Conservation (phyloP, 1,284 basidiomycete genomes). For the Stereum hirsutum region DNA sequence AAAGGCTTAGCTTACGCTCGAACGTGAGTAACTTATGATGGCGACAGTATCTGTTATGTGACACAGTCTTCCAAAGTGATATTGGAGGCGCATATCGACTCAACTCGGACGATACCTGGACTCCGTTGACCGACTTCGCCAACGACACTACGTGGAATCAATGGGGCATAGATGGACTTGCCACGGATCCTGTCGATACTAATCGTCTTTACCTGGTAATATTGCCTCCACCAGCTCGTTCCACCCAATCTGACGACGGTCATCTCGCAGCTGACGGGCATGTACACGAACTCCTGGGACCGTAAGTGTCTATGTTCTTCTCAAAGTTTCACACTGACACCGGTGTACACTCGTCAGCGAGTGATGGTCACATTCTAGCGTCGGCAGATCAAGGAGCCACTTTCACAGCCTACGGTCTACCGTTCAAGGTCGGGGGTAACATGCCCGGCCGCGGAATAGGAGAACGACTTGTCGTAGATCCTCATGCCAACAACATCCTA, state of each 20-base stretch:
- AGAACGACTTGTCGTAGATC: slow-evolving; percentile 52
- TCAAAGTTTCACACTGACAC: too few species aligned
- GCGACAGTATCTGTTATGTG: too few species aligned
- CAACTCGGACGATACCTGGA: slow-evolving; percentile 53
- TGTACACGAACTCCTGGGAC: slow-evolving; percentile 62
- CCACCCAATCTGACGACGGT: not conserved
- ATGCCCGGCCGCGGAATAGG: slow-evolving; percentile 57
- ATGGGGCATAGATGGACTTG: slow-evolving; percentile 58
- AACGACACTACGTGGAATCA: slow-evolving; percentile 49
- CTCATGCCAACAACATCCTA: slow-evolving; percentile 48
- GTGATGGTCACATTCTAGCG: slow-evolving; percentile 55
- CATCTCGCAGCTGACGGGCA: slow-evolving; percentile 45
- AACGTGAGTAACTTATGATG: too few species aligned
- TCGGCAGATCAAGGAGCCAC: slow-evolving; percentile 49
- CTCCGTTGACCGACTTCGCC: slow-evolving; percentile 49
- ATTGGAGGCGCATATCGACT: slow-evolving; percentile 58
- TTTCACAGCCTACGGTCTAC: slow-evolving; percentile 38
- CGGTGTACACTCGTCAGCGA: too few species aligned
- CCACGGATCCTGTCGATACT: slow-evolving; percentile 50
- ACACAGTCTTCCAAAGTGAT: too few species aligned
- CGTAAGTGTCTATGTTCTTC: too few species aligned
- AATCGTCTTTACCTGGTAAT: slow-evolving; percentile 42
- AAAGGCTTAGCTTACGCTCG: slow-evolving; percentile 56
- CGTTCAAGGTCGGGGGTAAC: slow-evolving; percentile 61
- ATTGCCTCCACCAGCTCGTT: not conserved